Evolutionary conservation across 495 filamentous ascomycete species (phyloP), one percentile per base, ranked within the genome.

Genomic region (Oleoguttula mirabilis): DNA sequence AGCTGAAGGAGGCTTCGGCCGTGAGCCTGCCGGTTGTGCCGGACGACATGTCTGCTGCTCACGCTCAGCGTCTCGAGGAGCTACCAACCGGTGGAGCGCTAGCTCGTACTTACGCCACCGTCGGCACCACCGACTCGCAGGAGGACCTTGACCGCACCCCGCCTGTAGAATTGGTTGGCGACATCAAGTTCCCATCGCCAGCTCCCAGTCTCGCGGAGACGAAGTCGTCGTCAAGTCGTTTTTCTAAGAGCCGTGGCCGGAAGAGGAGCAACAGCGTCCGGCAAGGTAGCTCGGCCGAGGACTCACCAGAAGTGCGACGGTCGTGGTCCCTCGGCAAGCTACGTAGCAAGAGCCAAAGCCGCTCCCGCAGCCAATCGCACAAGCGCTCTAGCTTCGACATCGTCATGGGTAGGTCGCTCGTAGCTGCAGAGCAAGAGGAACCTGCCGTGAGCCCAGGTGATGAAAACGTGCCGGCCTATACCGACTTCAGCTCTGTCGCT

Each of bases 401-500:
- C 14, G 11, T 48, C 3, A 3, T 37, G 3, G 21, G 12, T 5
- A 20, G 16, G n/a, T 7, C 15, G 6, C 5, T 25, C n/a, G 11
- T 24, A 3, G 24, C 4, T 23, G 4, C 10, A 4, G 24, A 3
- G 7, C 3, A 33, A 40, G 17, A n/a, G 45, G 15, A 32, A 41
- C n/a, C n/a, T n/a, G 20, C 14, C 14, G 21, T 12, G 7, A 42
- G 37, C 10, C 41, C 45, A 12, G 39, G 40, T 14, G 47, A 45
- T 0, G 34, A 57, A n/a, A 36, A 39, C 1, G 16, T 36, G 33
- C 44, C 48, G 11, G 37, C 20, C 12, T 43, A 60, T 16, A 50
- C 57, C 6, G 62, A 67, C 33, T 60, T 66, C 37, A 60, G 56
- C 6, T 64, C 58, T 10, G 58, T 66, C 3, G 55, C 58, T 5